Conservation (phyloP, 2,329 filamentous ascomycete genomes). For the Harringtonia aguacate region DNA sequence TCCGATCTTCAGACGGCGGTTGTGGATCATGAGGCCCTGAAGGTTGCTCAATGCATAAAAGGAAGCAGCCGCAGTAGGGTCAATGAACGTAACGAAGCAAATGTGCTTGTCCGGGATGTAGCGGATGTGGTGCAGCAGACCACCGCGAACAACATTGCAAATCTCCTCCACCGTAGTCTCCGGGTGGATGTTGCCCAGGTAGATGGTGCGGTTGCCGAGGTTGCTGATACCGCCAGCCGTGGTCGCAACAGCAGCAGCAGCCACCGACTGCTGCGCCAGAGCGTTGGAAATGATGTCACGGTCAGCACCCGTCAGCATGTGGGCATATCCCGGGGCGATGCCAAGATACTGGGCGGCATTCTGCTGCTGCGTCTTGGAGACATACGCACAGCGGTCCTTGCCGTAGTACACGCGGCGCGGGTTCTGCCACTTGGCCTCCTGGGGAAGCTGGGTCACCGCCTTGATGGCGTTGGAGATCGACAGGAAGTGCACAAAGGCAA, state of each 20-base stretch:
- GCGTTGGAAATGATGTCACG: constrained; percentile 94
- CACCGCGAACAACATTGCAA: constrained; percentile 95
- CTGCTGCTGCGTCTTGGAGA: constrained; percentile 98
- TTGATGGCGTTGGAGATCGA: constrained; percentile 98
- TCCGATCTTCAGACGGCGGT: constrained; percentile 92
- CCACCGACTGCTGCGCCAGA: constrained; percentile 92
- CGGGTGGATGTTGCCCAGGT: constrained; percentile 95
- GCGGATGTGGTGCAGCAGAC: constrained; percentile 91
- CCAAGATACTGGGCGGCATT: constrained; percentile 97
- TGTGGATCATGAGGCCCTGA: constrained; percentile 98
- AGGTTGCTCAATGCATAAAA: constrained; percentile 98
- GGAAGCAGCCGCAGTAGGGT: constrained; percentile 91
- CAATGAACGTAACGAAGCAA: constrained; percentile 98
- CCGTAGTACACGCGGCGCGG: constrained; percentile 96
- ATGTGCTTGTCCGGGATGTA: constrained; percentile 99
- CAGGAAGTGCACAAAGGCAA: constrained; percentile 94
- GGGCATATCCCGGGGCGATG: constrained; percentile 91
- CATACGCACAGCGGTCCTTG: constrained; percentile 96
- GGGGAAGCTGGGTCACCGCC: constrained; percentile 88
- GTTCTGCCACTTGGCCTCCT: constrained; percentile 93
- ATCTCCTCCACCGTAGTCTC: constrained; percentile 99
- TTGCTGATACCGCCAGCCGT: constrained; percentile 96
- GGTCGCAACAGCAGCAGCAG: constrained; percentile 90
- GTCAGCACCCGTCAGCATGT: constrained; percentile 92
- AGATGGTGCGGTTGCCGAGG: constrained; percentile 92